Evolutionary conservation across 1,139 yeast genomes (phyloP), one percentile per base, ranked within the genome.

Genomic region (Sugiyamaella grinbergsii): DNA sequence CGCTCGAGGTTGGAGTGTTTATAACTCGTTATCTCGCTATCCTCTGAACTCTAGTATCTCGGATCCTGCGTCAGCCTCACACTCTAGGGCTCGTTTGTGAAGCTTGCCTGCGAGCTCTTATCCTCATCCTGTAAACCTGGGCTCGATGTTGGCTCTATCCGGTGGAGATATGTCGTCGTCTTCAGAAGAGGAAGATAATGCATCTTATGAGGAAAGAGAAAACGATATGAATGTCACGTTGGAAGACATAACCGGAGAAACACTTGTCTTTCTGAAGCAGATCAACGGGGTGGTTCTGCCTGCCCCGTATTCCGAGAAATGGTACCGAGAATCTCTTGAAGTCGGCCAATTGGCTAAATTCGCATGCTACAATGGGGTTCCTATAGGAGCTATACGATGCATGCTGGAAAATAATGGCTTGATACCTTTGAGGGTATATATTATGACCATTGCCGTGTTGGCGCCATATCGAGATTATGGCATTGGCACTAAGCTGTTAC

Each of bases 381-480:
- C 94, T 10, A 89, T 87, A 4, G 95, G 91, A 2, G 83, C 82
- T 1, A 71, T 86, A 29, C 80, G 63, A 54, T 70, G 60, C 54
- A 60, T 65, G 11, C 71, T 78, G 7, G 76, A 78, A 20, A 73
- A 76, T 56, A 61, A 67, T 13, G 63, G 67, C 5, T 15, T 32
- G 13, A 16, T 15, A 11, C 41, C 41, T 6, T 2, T 22, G 4
- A 10, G 47, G 4, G 75, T 86, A 0, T 80, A 84, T 59, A 75
- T 88, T 33, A 86, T 85, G 64, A 75, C 83, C 2, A 66, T 88
- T 42, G 87, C 82, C 0, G 91, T 87, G 5, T 70, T 85, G 56
- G 71, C 77, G 38, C 77, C 80, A 0, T 88, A 85, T 66, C 71
- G 83, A 55, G 66, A 73, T 26, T 71, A 73, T 56, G 87, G 89